Percentiles rank a stretch among this genome's conserved stretches.
Conservation (phyloP, 164 flowering plant species). For the Sextonia rubra region DNA sequence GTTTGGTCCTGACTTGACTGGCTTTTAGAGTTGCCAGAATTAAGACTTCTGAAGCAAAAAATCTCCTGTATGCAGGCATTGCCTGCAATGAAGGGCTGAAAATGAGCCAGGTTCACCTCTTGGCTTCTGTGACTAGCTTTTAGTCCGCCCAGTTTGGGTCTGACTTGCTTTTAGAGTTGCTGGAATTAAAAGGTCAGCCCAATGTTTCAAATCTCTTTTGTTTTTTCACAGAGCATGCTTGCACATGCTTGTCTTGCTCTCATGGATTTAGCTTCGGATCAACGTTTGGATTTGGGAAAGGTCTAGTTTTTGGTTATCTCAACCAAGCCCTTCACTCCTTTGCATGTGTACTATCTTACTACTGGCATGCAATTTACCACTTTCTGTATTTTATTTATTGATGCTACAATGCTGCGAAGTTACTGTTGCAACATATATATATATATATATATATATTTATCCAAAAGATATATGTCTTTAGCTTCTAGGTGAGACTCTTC, state of each 20-base stretch:
- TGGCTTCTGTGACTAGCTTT: not conserved
- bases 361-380: not conserved
- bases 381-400: not conserved
- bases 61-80: not conserved
- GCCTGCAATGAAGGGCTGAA: not conserved
- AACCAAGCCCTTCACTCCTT: too few relatives aligned
- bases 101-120: not conserved
- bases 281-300: not conserved
- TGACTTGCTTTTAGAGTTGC: too few relatives aligned
- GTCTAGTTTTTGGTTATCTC: too few relatives aligned
- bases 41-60: not conserved
- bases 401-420: not conserved
- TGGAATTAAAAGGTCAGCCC: too few relatives aligned
- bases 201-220: too few relatives aligned
- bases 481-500: not conserved
- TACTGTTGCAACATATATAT: not conserved
- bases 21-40: too few relatives aligned
- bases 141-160: too few relatives aligned
- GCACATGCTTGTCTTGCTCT: too few relatives aligned
- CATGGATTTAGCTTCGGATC: too few relatives aligned
- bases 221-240: too few relatives aligned
- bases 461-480: not conserved
- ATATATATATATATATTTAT: too few relatives aligned
- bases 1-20: too few relatives aligned
- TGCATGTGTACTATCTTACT: not conserved